Evolutionary conservation across 768 basidiomycete species (phyloP), one percentile per base, ranked within the genome.

Genomic region (Termitomyces eurrhizus): DNA sequence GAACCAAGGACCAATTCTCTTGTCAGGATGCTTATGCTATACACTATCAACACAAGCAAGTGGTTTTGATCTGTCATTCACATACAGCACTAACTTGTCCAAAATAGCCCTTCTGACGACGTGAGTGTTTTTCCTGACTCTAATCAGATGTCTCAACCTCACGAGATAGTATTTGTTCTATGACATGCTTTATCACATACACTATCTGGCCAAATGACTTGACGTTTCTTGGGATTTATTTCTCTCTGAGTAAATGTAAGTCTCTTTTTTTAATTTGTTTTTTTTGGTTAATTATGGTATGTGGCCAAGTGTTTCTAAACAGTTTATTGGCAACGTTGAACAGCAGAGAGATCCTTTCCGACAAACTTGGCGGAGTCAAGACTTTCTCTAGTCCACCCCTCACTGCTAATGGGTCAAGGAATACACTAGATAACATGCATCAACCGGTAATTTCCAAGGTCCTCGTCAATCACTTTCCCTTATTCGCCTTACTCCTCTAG

Each of bases 41-140:
- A 81, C 62, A 73, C 76, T 18, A 73, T 83, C 55, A 82, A 81
- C 61, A 81, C 81, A 60, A 74, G 81, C 80, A 59, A 53, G 77
- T 68, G 32, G 39, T 35, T n/a, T 21, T 13, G n/a, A 39, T 14
- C n/a, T 33, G 12, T 29, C 32, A 18, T 13, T 1, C 41, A 14
- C n/a, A 6, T 37, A 2, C 3, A 12, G 14, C 1, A 56, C 39
- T 51, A 9, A 26, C 7, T 18, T 24, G 16, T 24, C 7, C 16
- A 4, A 42, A 29, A 36, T 36, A 74, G 72, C 73, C 57, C 62
- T 74, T 29, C 66, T 76, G 36, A 76, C 73, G 2, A 72, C 69
- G 74, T 76, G 65, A 58, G 24, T 21, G 37, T 52, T 21, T n/a
- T 26, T 11, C 3, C 8, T n/a, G 24, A 7, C 26, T 44, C 14